These are phyloP conservation scores for Paratrimastix pyriformis DNA, from an alignment of 78 protist species.

Conservation along the genomic window DNA sequence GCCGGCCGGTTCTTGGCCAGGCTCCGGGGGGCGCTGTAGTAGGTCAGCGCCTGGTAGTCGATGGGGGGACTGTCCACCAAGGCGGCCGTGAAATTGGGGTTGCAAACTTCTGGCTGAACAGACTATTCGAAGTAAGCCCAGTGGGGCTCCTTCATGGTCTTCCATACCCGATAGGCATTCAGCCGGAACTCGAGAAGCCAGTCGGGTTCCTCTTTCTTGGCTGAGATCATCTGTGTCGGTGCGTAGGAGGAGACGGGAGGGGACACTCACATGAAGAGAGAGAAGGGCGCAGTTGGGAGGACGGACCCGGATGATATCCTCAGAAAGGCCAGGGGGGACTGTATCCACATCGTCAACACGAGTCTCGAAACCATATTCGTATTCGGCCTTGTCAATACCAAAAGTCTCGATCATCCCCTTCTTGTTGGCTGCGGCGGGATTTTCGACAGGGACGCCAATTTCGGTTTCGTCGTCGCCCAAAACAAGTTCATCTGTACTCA, in stretches of 20 bases:
- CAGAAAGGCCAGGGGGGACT: conserved; percentile 2
- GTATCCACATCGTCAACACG: not conserved
- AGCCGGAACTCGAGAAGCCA: conserved; percentile 28
- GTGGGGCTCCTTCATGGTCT: conserved; percentile 18
- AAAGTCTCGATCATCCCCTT: not conserved
- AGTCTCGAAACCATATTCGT: conserved; percentile 16
- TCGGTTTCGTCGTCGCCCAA: no score
- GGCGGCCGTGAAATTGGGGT: no score
- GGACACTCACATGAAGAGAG: no score
- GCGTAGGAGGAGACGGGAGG: no score
- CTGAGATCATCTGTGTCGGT: no score
- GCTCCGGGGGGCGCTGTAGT: conserved; percentile 13
- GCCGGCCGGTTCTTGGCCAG: not conserved
- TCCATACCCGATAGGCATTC: conserved; percentile 8
- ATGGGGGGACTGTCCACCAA: no score
- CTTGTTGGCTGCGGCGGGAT: not conserved
- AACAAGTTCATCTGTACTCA: no score
- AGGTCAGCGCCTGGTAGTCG: conserved; percentile 8
- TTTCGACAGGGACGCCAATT: not conserved
- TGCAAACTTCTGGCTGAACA: no score
- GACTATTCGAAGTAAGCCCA: conserved; percentile 10
- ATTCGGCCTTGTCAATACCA: not conserved
- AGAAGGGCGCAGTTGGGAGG: no score
- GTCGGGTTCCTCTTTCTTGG: conserved; percentile 9
- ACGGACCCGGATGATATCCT: conserved; percentile 7